These are phyloP conservation scores for Ceratobasidium sp. DNA, from an alignment of 1,284 basidiomycete species.

Conservation along the genomic window DNA sequence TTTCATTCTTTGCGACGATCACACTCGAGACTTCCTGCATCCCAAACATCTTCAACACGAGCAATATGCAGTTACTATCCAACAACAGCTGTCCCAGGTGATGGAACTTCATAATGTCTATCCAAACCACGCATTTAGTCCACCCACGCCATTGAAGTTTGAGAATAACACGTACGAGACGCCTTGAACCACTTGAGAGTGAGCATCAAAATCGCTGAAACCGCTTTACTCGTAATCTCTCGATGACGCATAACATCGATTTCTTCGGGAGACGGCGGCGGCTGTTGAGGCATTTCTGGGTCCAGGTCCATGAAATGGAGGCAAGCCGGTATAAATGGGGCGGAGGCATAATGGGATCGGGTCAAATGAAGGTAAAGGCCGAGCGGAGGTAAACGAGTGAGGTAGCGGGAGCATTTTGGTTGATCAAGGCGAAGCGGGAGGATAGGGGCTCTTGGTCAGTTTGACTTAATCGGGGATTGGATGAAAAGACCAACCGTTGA, in stretches of 20 bases:
- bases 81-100: conserved; percentile 94
- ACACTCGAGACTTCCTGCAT: conserved; percentile 88
- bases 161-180: conserved; percentile 72
- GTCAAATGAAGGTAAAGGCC: neutral
- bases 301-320: no score
- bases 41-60: conserved; percentile 98
- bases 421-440: conserved; percentile 5
- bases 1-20: conserved; percentile 89
- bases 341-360: neutral
- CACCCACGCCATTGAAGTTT: neutral
- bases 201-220: conserved; percentile 92
- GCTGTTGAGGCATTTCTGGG: conserved; percentile 70
- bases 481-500: conserved; percentile 64
- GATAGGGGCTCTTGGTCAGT: no score
- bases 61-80: conserved; percentile 93
- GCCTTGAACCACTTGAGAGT: conserved; percentile 99
- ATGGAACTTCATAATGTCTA: conserved; percentile 98
- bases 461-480: no score
- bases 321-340: neutral
- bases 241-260: conserved; percentile 95
- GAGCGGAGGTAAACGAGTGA: neutral
- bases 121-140: conserved; percentile 30
- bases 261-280: conserved; percentile 89
- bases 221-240: conserved; percentile 97
- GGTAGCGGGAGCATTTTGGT: neutral